These are phyloP conservation scores for Sarcodon aspratus DNA, from an alignment of 768 basidiomycete species.

Conservation along the genomic window DNA sequence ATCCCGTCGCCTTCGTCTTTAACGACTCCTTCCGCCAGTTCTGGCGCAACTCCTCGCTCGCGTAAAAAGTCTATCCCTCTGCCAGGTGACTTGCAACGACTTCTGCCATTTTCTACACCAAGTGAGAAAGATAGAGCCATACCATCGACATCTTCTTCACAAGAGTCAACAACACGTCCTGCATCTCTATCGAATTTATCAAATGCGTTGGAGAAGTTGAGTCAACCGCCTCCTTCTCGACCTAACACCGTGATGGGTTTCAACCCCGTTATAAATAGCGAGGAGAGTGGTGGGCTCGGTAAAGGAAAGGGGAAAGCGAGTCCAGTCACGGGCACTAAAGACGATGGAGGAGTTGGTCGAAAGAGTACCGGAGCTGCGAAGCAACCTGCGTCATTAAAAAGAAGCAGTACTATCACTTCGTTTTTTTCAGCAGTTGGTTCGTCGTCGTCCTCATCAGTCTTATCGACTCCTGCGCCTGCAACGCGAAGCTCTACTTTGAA, in stretches of 20 bases:
- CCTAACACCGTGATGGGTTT: constrained; percentile 69
- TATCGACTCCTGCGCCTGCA: neutral
- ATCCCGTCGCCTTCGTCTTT: neutral
- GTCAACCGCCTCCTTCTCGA: constrained; percentile 49
- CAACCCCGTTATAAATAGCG: constrained; percentile 21
- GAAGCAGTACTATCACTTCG: constrained; percentile 1
- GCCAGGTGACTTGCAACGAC: neutral
- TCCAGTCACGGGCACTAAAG: neutral
- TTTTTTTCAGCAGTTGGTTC: neutral
- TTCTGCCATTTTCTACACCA: constrained; percentile 1
- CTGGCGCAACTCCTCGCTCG: neutral
- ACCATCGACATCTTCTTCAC: constrained; percentile 20
- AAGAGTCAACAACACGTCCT: constrained; percentile 7
- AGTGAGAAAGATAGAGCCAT: neutral
- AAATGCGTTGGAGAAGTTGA: constrained; percentile 60
- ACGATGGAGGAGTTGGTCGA: neutral
- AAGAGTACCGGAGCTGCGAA: constrained; percentile 3
- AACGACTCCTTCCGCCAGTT: neutral
- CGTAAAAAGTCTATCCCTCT: neutral
- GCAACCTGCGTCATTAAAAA: constrained; percentile 7
- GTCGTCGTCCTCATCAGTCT: neutral
- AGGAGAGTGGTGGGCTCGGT: constrained; percentile 7
- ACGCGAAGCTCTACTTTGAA: neutral
- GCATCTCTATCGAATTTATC: constrained; percentile 48
- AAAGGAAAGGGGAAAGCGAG: constrained; percentile 8